A percentile compares a stretch with the other conserved stretches of the same genome.
These are phyloP conservation scores for Phytophthora litchii DNA, from an alignment of 352 stramenopile species.

Conservation along the genomic window DNA sequence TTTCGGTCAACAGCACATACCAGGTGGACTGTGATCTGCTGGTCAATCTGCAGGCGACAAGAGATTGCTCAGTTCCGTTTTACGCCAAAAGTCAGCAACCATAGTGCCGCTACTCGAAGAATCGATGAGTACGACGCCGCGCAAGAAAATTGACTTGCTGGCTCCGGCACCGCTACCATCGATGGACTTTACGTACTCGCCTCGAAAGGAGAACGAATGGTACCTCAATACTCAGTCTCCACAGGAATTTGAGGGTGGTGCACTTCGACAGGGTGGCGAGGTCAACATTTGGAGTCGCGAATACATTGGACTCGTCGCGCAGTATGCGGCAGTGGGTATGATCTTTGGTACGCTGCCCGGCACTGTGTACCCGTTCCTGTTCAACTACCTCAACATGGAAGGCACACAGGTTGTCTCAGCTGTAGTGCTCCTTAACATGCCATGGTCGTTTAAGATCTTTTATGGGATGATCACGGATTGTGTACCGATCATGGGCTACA, in stretches of 20 bases:
- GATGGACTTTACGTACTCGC: slow-evolving; percentile 23
- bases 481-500: slow-evolving; percentile 53
- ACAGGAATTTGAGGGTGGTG: slow-evolving; percentile 19
- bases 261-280: slow-evolving; percentile 25
- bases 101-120: slow-evolving; percentile 39
- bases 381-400: slow-evolving; percentile 53
- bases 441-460: slow-evolving; percentile 64
- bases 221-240: slow-evolving; percentile 29
- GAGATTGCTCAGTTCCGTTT: slow-evolving; percentile 15
- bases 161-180: slow-evolving; percentile 18
- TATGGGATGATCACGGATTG: slow-evolving; percentile 58
- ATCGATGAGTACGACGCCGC: slow-evolving; percentile 28
- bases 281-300: slow-evolving; percentile 43
- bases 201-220: slow-evolving; percentile 30
- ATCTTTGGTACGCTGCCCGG: slow-evolving; percentile 46
- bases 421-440: slow-evolving; percentile 41
- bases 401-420: slow-evolving; percentile 47
- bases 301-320: slow-evolving; percentile 44
- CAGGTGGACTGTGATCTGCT: slow-evolving; percentile 17
- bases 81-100: slow-evolving; percentile 25
- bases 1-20: not conserved
- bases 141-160: slow-evolving; percentile 38
- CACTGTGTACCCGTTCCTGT: slow-evolving; percentile 52
- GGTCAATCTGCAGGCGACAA: not conserved
- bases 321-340: slow-evolving; percentile 52